Conservation (phyloP, 2,329 filamentous ascomycete species). For the Atkinsonella texensis region DNA sequence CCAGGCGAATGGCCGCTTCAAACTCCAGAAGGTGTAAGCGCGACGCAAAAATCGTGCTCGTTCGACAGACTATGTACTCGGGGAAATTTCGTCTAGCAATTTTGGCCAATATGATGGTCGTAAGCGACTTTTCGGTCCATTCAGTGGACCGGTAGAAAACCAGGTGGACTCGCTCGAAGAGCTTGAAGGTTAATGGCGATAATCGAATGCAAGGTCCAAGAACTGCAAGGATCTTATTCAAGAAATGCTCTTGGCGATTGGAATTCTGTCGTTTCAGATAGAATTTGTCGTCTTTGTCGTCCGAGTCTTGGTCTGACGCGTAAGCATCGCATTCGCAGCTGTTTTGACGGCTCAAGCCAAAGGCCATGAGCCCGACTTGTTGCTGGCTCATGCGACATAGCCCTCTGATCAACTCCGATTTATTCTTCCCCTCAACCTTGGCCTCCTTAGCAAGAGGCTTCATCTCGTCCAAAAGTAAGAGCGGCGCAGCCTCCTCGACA, state of each 20-base stretch:
- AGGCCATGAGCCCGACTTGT: conserved; percentile 63
- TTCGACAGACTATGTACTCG: conserved; percentile 79
- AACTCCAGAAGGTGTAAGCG: conserved; percentile 71
- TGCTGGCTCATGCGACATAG: conserved; percentile 61
- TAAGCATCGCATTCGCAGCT: conserved; percentile 43
- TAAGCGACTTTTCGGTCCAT: conserved; percentile 95
- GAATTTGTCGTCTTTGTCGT: conserved; percentile 6
- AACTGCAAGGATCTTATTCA: conserved; percentile 62
- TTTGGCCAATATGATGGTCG: conserved; percentile 85
- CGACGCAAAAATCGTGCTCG: conserved; percentile 76
- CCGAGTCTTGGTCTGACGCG: conserved; percentile 25
- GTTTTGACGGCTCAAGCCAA: conserved; percentile 52
- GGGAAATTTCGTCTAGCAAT: conserved; percentile 83
- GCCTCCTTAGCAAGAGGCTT: conserved; percentile 75
- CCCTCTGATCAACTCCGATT: conserved; percentile 64
- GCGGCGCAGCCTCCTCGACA: conserved; percentile 69
- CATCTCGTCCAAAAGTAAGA: conserved; percentile 79
- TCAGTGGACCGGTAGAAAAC: conserved; percentile 94
- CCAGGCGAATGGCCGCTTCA: conserved; percentile 71
- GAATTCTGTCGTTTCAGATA: conserved; percentile 22
- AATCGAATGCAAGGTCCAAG: conserved; percentile 79
- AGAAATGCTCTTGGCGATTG: conserved; percentile 63
- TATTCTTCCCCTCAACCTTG: conserved; percentile 79
- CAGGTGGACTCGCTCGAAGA: conserved; percentile 89
- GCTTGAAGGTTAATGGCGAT: conserved; percentile 55